Base-by-base conservation (phyloP, 2,329 filamentous ascomycete genomes). In the Neoscytalidium dimidiatum region DNA sequence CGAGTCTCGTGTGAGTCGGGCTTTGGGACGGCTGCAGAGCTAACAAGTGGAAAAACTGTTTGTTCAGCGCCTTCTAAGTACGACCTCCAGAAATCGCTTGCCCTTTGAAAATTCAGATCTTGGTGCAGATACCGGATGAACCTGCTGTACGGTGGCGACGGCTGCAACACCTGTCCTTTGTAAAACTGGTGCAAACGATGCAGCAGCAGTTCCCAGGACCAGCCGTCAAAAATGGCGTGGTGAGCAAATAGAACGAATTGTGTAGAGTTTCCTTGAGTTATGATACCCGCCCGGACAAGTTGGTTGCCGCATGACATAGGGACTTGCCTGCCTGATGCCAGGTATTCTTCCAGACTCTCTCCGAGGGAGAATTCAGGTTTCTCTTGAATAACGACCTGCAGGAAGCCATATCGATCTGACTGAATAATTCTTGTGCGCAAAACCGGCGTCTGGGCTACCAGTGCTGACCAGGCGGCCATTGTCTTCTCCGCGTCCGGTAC, bases 391-490 rank as follows among this genome's bases (percentile, higher is more conserved):
- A 75, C 74, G n/a, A 74, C 71, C 56, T 77, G 74, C 3, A 77
- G 14, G 60, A 74, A 76, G 13, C 74, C 74, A 51, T 66, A 69
- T n/a, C 70, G 62, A 21, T 74, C 72, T 6, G 70, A 71, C 38
- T 73, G 72, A 4, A 76, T 67, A 29, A 77, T 70, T 4, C 82
- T 77, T 26, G 83, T 85, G 21, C 83, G 77, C 7, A 85, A 72
- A 33, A 83, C 82, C 23, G 80, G 77, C 48, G 81, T 74, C 29
- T 78, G 73, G 3, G 75, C 70, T 17, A 82, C 77, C 19, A 80
- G 77, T 4, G 72, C 71, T 58, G 82, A 75, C 82, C 82, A 85
- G 1, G 82, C 78, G 11, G 73, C 65, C 65, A 80, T 79, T 71
- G 84, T 83, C 4, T 69, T 69, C 4, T 66, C 33, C 6, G 75